A percentile compares a stretch with the other conserved stretches of the same genome.
phyloP scores from a whole-genome alignment of 257 asterid species.

The Nicotiana paniculata region DNA sequence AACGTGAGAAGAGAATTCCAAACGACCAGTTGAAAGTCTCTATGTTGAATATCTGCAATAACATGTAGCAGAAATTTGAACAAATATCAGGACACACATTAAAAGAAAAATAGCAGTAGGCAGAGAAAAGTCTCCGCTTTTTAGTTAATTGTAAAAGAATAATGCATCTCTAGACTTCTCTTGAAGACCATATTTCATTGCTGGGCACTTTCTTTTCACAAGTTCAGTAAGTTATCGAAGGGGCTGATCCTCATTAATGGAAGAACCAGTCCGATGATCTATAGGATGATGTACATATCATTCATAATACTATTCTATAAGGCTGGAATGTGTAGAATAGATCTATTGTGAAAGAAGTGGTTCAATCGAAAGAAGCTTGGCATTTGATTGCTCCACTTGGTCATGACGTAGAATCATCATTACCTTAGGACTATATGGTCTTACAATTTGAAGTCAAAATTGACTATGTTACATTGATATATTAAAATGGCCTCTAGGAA shows the following conservation, averaged over 20 bases:
- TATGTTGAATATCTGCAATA: slow-evolving; percentile 71
- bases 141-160: neutral
- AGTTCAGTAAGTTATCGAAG: neutral
- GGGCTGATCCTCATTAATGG: neutral
- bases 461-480: neutral
- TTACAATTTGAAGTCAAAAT: neutral
- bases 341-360: neutral
- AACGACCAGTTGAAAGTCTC: slow-evolving; percentile 88
- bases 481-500: neutral
- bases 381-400: neutral
- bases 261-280: neutral
- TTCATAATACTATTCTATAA: neutral
- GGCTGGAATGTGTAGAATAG: neutral
- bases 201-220: neutral
- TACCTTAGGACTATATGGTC: neutral
- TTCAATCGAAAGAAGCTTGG: neutral
- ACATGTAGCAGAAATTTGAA: slow-evolving; percentile 13
- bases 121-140: neutral
- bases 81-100: neutral
- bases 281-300: neutral
- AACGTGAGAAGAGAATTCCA: slow-evolving; percentile 91
- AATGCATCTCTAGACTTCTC: neutral
- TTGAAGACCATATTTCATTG: neutral
- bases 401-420: neutral
- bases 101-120: neutral